These are phyloP conservation scores for Lasiosphaeris hirsuta DNA, from an alignment of 495 filamentous ascomycete genomes.

Conservation along the genomic window DNA sequence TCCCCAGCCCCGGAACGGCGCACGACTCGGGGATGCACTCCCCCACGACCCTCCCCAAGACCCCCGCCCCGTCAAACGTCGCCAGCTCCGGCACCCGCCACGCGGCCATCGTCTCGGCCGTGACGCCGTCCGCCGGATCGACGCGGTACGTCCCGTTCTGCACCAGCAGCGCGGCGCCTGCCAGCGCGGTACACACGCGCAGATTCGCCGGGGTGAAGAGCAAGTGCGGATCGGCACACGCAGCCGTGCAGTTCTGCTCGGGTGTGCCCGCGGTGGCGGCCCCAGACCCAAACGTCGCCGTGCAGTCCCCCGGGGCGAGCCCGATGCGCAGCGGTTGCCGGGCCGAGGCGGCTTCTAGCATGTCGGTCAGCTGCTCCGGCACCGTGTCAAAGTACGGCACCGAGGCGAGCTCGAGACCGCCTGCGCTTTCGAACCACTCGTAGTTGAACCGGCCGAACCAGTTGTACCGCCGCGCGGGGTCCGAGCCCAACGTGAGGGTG, in stretches of 20 bases:
- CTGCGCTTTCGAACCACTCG: slow-evolving; percentile 1
- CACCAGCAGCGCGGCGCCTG: slow-evolving; percentile 4
- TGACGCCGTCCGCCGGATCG: neutral
- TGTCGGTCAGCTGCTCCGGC: slow-evolving; percentile 1
- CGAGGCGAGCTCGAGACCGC: neutral
- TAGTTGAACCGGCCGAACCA: slow-evolving; percentile 6
- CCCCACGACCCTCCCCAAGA: neutral
- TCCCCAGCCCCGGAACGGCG: neutral
- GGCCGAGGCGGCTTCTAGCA: slow-evolving; percentile 3
- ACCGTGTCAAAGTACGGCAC: neutral
- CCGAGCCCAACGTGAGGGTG: neutral
- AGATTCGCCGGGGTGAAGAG: slow-evolving; percentile 10
- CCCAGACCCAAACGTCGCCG: neutral
- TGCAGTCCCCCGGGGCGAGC: neutral
- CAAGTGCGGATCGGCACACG: neutral
- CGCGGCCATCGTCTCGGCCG: neutral
- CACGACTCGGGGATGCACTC: slow-evolving; percentile 3
- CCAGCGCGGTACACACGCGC: slow-evolving; percentile 4
- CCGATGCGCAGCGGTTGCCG: neutral
- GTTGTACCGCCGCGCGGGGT: slow-evolving; percentile 2
- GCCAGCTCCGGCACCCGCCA: neutral
- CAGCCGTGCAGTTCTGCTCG: slow-evolving; percentile 2
- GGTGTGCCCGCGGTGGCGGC: neutral
- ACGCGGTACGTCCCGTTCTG: slow-evolving; percentile 5
- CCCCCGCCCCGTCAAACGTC: neutral